Evolutionary conservation across 768 basidiomycete species (phyloP), one percentile per base, ranked within the genome.

Genomic region (Tulasnella sp.): DNA sequence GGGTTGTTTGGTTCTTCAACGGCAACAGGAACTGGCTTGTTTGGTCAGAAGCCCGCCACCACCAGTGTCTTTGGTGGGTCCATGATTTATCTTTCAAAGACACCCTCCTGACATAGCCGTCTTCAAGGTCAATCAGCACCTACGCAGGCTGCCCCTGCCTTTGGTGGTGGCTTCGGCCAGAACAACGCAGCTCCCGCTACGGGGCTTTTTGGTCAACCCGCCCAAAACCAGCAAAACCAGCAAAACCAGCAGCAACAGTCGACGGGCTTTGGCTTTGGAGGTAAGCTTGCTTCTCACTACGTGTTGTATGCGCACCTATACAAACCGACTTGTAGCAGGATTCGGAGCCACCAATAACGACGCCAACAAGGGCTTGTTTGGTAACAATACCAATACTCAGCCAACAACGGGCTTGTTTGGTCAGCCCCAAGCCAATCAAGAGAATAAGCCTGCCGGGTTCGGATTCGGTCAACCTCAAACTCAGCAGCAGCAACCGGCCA

Each of bases 201-300:
- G 7, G 64, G 70, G 21, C 60, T 75, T 1, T 76, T 76, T 64
- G 74, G 73, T 1, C 63, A 63, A 25, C 66, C 58, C 50, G 64
- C 61, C 38, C 66, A n/a, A n/a, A n/a, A n/a, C n/a, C n/a, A 64
- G 38, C 62, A 67, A 25, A 67, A 70, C 49, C 62, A 66, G 48
- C 54, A 68, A 22, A 70, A 70, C 38, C 75, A 73, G 60, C 74
- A 73, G 44, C 71, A 73, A 11, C 61, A 70, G 46, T 61, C 71
- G 70, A n/a, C n/a, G n/a, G n/a, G 34, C 5, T 38, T 38, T 38
- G 34, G 34, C 15, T 38, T 38, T 38, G 34, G 34, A 38, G 34
- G 34, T 38, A 38, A 38, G 34, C 7, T 38, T n/a, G n/a, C n/a
- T n/a, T n/a, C n/a, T n/a, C n/a, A n/a, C n/a, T n/a, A n/a, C n/a